Percentiles rank a stretch among this genome's conserved stretches.
These are phyloP conservation scores for Dioscorea dumetorum DNA, from an alignment of 106 monocot genomes.

Conservation along the genomic window DNA sequence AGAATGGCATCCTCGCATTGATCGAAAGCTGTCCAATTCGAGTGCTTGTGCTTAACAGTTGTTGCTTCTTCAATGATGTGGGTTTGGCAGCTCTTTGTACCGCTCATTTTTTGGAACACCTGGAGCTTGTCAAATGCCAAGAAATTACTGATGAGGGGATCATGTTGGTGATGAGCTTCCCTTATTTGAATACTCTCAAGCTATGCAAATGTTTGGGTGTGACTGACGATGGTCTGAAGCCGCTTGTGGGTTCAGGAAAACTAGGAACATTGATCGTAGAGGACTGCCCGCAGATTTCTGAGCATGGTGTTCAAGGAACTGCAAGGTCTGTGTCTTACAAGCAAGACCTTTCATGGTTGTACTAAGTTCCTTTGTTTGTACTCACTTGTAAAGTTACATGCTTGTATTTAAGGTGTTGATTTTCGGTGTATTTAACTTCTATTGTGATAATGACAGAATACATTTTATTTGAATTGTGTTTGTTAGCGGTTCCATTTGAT, in stretches of 20 bases:
- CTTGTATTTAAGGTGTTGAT: too few relatives aligned
- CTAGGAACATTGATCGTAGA: constrained; percentile 41
- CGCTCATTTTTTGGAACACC: constrained; percentile 22
- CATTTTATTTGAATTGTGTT: too few relatives aligned
- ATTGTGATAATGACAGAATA: too few relatives aligned
- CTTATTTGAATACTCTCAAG: constrained; percentile 33
- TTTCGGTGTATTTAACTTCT: too few relatives aligned
- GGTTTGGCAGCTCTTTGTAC: constrained; percentile 57
- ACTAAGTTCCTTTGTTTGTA: constrained; percentile 7
- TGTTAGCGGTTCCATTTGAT: too few relatives aligned
- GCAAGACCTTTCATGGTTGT: constrained; percentile 53
- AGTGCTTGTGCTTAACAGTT: constrained; percentile 28
- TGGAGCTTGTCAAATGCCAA: constrained; percentile 57
- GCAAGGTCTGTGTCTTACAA: constrained; percentile 47
- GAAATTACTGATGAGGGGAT: constrained; percentile 50
- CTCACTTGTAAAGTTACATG: too few relatives aligned
- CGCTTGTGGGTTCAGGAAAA: constrained; percentile 31
- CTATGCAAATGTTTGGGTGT: constrained; percentile 54
- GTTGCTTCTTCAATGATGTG: constrained; percentile 38
- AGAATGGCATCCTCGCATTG: constrained; percentile 33
- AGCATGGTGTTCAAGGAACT: constrained; percentile 44
- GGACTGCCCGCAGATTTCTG: constrained; percentile 55
- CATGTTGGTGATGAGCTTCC: constrained; percentile 10
- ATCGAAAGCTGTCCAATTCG: constrained; percentile 51
- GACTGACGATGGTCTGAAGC: constrained; percentile 52